A percentile compares a stretch with the other conserved stretches of the same genome.
Evolutionary conservation across 768 basidiomycete genomes (phyloP).

Genomic region (Tulasnella sp.): DNA sequence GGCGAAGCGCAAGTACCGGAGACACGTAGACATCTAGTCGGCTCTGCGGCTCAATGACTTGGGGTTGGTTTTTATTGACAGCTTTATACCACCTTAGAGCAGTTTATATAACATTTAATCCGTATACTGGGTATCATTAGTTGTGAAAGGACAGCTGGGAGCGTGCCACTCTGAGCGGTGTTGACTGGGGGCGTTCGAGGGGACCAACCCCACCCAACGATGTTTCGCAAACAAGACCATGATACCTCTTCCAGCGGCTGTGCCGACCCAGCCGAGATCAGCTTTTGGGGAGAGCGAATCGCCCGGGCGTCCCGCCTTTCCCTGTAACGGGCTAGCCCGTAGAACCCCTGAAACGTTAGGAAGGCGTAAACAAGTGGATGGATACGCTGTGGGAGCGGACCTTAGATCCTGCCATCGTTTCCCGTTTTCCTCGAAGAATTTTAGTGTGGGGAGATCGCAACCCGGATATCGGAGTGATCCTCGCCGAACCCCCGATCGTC

Average conservation of each 20-base stretch:
- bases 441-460: background rate
- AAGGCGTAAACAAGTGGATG: background rate
- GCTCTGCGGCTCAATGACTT: too few relatives aligned
- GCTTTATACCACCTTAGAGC: background rate
- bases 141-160: background rate
- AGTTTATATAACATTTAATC: background rate
- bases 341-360: background rate
- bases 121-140: background rate
- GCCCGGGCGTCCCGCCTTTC: too few relatives aligned
- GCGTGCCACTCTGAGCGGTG: background rate
- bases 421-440: background rate
- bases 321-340: too few relatives aligned
- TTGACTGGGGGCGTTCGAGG: background rate
- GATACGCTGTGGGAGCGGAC: background rate
- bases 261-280: too few relatives aligned
- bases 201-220: background rate
- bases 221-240: background rate
- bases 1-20: slow-evolving; percentile 43
- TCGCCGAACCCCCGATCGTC: background rate
- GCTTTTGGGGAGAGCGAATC: too few relatives aligned
- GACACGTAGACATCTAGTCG: background rate
- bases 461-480: background rate
- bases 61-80: too few relatives aligned
- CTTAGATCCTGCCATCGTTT: background rate
- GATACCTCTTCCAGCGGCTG: background rate